These are phyloP conservation scores for Mortierella sp. DNA, from an alignment of 371 early-diverging fungal species.

Conservation along the genomic window DNA sequence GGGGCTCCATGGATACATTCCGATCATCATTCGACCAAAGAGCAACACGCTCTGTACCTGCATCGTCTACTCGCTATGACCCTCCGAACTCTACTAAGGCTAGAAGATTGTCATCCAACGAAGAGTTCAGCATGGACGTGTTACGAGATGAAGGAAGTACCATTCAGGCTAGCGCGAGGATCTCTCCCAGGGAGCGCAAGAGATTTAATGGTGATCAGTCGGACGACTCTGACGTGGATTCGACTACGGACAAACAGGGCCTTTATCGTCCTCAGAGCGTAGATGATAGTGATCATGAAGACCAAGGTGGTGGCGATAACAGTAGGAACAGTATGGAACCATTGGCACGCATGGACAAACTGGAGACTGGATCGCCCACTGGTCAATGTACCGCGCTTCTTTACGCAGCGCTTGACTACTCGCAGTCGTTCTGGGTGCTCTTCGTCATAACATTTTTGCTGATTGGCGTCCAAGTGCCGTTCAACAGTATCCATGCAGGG, in stretches of 20 bases:
- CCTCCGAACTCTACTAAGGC: constrained; percentile 10
- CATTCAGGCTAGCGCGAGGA: neutral
- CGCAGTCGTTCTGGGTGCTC: constrained; percentile 38
- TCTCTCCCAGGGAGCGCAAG: neutral
- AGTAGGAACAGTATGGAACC: neutral
- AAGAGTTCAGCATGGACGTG: constrained; percentile 18
- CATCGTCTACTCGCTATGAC: constrained; percentile 15
- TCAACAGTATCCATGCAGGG: constrained; percentile 70
- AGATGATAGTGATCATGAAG: neutral
- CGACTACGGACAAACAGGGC: neutral
- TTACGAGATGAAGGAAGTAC: constrained; percentile 1
- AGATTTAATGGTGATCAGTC: neutral
- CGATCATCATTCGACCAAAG: neutral
- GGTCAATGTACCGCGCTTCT: constrained; percentile 7
- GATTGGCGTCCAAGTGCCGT: constrained; percentile 61
- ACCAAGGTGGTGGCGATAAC: constrained; percentile 7
- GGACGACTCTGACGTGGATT: neutral
- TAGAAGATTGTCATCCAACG: constrained; percentile 1
- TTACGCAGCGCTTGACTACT: constrained; percentile 10
- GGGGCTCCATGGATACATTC: constrained; percentile 16
- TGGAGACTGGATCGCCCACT: neutral
- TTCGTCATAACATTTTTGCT: constrained; percentile 27
- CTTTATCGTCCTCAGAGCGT: neutral
- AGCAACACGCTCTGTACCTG: neutral
- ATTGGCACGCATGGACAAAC: neutral